Base-by-base conservation (phyloP, 2,329 filamentous ascomycete species). In the Neofusicoccum ribis region DNA sequence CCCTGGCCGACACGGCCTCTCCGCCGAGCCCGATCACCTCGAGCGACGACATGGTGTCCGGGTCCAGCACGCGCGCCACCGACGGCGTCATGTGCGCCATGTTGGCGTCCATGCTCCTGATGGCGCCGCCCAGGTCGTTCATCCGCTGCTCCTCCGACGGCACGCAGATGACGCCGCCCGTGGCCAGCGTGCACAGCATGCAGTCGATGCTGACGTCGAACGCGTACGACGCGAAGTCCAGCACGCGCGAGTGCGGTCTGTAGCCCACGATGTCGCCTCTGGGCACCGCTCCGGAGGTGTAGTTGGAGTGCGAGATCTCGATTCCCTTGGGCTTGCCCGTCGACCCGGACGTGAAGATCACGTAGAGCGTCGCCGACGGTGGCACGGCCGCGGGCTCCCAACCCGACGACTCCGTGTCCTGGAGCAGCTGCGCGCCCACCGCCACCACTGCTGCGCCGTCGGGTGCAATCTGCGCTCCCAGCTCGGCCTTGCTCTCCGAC, bases 271-370 rank as follows among this genome's bases (percentile, higher is more conserved):
- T 52, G 0, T 23, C 51, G 4, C 61, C 65, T 14, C 37, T 17
- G 20, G 60, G 56, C 12, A 41, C 6, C 5, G 34, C 31, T 65
- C 70, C 74, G 1, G 73, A 72, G 17, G 65, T 68, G 36, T 75
- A 71, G 41, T 71, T 71, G 17, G 60, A 59, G 59, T 69, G 67
- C 5, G 41, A 12, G 6, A 77, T 68, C 14, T 69, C 63, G 37
- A 72, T 66, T 36, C 70, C 63, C 46, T 67, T 67, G 7, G 66
- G 66, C 9, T 14, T 46, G 2, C 66, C 66, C 3, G 66, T 67
- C 3, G 37, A 43, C 8, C 66, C 66, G 5, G 63, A 65, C 15
- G 65, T 67, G 43, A 67, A 96, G 90, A 96, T 93, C 68, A 95
- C 85, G 80, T 96, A 67, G 7, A 39, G 49, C 27, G 43, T 63